These are phyloP conservation scores for Ananas comosus DNA, from an alignment of 176 grass and related monocot genomes.

Conservation along the genomic window DNA sequence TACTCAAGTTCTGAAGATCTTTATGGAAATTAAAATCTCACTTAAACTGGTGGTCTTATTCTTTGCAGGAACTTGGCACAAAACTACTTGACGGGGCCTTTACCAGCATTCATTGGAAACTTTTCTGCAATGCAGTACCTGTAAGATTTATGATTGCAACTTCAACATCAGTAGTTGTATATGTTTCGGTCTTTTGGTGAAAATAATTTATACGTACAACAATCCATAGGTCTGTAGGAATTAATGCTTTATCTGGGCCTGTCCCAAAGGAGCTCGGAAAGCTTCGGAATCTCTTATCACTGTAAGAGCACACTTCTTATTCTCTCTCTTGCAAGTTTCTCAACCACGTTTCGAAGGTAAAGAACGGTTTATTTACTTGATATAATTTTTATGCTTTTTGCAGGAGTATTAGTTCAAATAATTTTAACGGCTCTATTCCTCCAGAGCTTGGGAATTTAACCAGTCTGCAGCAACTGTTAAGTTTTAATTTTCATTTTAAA, in stretches of 20 bases:
- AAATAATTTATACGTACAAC: not conserved
- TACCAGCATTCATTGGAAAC: slow-evolving; percentile 61
- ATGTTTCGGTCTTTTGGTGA: not conserved
- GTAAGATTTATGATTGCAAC: slow-evolving; percentile 19
- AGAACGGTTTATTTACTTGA: too few relatives aligned
- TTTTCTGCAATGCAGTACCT: slow-evolving; percentile 61
- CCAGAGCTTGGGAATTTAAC: slow-evolving; percentile 47
- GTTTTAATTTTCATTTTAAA: slow-evolving; percentile 3
- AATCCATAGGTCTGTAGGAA: slow-evolving; percentile 37
- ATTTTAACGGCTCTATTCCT: slow-evolving; percentile 68
- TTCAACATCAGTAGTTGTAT: not conserved
- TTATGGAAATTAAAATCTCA: too few relatives aligned
- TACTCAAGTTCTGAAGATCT: too few relatives aligned
- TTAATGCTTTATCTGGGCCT: slow-evolving; percentile 77
- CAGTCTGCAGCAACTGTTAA: slow-evolving; percentile 46
- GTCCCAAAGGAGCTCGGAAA: slow-evolving; percentile 83
- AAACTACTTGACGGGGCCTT: slow-evolving; percentile 60
- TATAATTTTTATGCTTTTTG: slow-evolving; percentile 13
- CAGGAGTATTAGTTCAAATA: slow-evolving; percentile 45
- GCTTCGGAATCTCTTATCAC: slow-evolving; percentile 28
- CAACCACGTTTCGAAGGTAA: too few relatives aligned
- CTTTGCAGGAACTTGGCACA: slow-evolving; percentile 43
- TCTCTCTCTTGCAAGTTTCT: not conserved
- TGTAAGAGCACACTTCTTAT: slow-evolving; percentile 36
- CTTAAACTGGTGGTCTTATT: too few relatives aligned